Evolutionary conservation across 2,329 filamentous ascomycete genomes (phyloP), one percentile per base, ranked within the genome.

Genomic region (Allantophomopsis cytisporea): DNA sequence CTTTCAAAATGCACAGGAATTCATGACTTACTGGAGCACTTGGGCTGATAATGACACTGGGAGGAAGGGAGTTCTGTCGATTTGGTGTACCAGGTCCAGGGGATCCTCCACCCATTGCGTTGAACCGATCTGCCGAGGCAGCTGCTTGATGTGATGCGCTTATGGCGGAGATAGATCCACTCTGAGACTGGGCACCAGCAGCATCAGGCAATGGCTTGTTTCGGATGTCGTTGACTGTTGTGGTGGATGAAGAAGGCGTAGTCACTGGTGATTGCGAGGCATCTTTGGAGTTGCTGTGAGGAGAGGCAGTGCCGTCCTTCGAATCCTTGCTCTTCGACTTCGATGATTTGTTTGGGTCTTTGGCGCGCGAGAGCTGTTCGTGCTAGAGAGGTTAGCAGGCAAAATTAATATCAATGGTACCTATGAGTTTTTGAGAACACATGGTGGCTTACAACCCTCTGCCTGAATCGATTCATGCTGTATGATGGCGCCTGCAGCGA

Each of bases 31-130:
- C 85, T 50, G 88, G 87, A 60, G 85, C 83, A 56, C 89, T 96
- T 39, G 88, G 88, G 61, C 87, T 95, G 60, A 96, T 91, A 50
- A 95, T 76, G 43, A 96, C 88, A 54, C 85, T 93, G 16, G 89
- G 89, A 35, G 85, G 80, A 43, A 86, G 68, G 43, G 69, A 63
- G 23, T 73, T 73, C 50, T 74, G 68, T 54, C 82, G 71, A 51
- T 68, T 72, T 28, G 80, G 74, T 31, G 80, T 82, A 46, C 65
- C 71, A 42, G 62, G 60, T 50, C 73, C 69, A 45, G 60, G 57
- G 44, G 57, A 49, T 35, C 50, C 52, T 42, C 57, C 57, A 43
- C 54, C 54, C 39, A 60, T 48, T 44, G 49, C 48, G 45, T 59
- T 61, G 48, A 64, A 69, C 31, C 64, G 61, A 52, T 70, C 66